These are phyloP conservation scores for Fusarium sp. DNA, from an alignment of 2,329 filamentous ascomycete genomes.

Conservation along the genomic window DNA sequence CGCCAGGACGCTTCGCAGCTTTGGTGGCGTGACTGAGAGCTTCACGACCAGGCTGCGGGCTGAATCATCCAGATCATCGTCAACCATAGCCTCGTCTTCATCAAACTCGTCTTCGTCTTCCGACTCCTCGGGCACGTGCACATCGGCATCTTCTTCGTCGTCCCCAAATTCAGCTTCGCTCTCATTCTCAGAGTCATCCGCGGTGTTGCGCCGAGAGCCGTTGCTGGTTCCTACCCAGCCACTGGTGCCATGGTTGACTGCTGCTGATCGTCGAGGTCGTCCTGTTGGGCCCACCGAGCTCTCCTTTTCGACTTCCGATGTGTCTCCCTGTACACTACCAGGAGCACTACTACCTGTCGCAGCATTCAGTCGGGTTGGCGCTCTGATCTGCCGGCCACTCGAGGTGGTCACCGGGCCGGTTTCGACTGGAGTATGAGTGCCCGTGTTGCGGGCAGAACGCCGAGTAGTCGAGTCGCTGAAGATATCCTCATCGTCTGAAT, in stretches of 20 bases:
- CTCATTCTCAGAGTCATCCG: conserved; percentile 72
- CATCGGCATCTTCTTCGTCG: conserved; percentile 77
- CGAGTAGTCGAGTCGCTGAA: conserved; percentile 74
- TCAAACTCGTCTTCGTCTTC: conserved; percentile 72
- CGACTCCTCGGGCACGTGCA: conserved; percentile 70
- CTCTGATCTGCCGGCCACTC: conserved; percentile 86
- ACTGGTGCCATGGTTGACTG: conserved; percentile 62
- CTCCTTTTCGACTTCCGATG: conserved; percentile 54
- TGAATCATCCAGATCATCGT: conserved; percentile 63
- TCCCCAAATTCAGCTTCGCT: conserved; percentile 81
- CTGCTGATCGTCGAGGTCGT: conserved; percentile 63
- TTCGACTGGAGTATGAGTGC: conserved; percentile 79
- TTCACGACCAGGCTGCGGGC: conserved; percentile 79
- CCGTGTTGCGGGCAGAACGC: conserved; percentile 80
- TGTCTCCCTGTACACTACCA: conserved; percentile 60
- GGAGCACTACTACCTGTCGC: conserved; percentile 64
- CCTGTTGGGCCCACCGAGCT: conserved; percentile 58
- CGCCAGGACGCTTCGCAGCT: conserved; percentile 48
- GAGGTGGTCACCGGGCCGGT: conserved; percentile 76
- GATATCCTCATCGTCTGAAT: conserved; percentile 86
- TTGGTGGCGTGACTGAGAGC: conserved; percentile 65
- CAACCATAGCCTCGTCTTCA: conserved; percentile 66
- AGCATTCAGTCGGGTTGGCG: conserved; percentile 74
- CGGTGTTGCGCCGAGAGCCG: conserved; percentile 55
- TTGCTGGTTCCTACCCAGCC: conserved; percentile 54